phyloP scores from a whole-genome alignment of 768 basidiomycete genomes.

The Mycena leptocephala region DNA sequence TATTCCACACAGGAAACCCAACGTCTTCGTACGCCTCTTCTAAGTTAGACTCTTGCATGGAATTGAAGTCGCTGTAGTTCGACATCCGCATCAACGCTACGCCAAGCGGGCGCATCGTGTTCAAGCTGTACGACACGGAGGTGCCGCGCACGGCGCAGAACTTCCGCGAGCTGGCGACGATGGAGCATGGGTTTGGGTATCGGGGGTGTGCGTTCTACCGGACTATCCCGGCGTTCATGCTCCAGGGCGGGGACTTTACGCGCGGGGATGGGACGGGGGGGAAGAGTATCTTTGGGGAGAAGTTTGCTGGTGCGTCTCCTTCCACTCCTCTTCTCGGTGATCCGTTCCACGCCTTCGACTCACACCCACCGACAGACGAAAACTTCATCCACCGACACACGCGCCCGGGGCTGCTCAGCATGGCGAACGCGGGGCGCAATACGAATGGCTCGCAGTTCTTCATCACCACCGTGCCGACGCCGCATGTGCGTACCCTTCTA shows the following conservation, averaged over 20 bases:
- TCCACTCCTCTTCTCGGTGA: neutral
- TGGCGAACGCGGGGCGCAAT: slow-evolving; percentile 87
- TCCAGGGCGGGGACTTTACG: slow-evolving; percentile 94
- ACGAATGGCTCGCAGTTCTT: slow-evolving; percentile 95
- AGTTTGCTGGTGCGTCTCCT: slow-evolving; percentile 71
- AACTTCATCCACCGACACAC: slow-evolving; percentile 87
- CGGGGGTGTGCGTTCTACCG: slow-evolving; percentile 81
- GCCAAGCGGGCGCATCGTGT: slow-evolving; percentile 73
- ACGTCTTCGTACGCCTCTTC: slow-evolving; percentile 28
- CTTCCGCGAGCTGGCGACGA: slow-evolving; percentile 93
- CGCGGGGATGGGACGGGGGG: slow-evolving; percentile 74
- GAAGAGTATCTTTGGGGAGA: slow-evolving; percentile 83
- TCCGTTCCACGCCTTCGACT: neutral
- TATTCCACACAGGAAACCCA: slow-evolving; percentile 30
- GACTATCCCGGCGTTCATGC: slow-evolving; percentile 88
- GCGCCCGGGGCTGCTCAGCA: slow-evolving; percentile 78
- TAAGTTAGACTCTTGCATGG: neutral
- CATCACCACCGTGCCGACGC: slow-evolving; percentile 84
- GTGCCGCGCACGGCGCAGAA: slow-evolving; percentile 85
- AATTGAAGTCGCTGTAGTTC: slow-evolving; percentile 63
- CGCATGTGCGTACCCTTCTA: slow-evolving; percentile 54
- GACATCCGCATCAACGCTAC: slow-evolving; percentile 70
- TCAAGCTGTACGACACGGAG: slow-evolving; percentile 89
- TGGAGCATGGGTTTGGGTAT: slow-evolving; percentile 84
- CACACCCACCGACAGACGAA: slow-evolving; percentile 71